Evolutionary conservation across 495 filamentous ascomycete species (phyloP), one percentile per base, ranked within the genome.

Genomic region (Hypoxylon subgilvum): DNA sequence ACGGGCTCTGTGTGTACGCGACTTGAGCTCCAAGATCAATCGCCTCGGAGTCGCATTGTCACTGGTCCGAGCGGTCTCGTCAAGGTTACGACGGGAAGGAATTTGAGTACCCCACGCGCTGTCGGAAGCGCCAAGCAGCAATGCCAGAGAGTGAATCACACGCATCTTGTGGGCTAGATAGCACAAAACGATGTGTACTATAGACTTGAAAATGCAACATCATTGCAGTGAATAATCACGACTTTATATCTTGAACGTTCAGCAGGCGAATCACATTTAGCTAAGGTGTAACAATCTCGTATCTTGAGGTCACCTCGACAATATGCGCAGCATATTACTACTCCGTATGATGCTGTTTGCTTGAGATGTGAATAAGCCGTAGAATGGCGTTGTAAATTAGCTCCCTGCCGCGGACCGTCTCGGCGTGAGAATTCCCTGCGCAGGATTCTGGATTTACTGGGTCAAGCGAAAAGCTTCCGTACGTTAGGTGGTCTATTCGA

Each of bases 21-120:
- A 57, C 38, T 49, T 49, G 10, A 57, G 22, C 16, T 57, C 53
- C 27, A 57, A 44, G 21, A 57, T 57, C 36, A 48, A 57, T 27
- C 53, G 52, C 9, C 52, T 34, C 5, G 53, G 53, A 18, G 53
- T 49, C 6, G 45, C 42, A 7, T 34, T 21, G 10, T 43, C 44
- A 1, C 28, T 28, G 12, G 44, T 21, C 22, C 30, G 44, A 0
- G 38, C 36, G 6, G 45, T 38, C 25, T 38, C 38, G 16, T 50
- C 23, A 14, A 44, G 10, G 19, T 57, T 28, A 25, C 54, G 54
- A 30, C 54, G 30, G 9, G 38, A 44, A 10, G 21, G 30, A 5
- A 14, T 12, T 10, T 36, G 45, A 27, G 31, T 25, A 6, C 19
- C 21, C 27, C 28, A 50, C 12, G 7, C 38, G 30, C 28, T 14